Evolutionary conservation across 1,284 basidiomycete genomes (phyloP).

Genomic region (Ceratorhiza oryzae-sativae): DNA sequence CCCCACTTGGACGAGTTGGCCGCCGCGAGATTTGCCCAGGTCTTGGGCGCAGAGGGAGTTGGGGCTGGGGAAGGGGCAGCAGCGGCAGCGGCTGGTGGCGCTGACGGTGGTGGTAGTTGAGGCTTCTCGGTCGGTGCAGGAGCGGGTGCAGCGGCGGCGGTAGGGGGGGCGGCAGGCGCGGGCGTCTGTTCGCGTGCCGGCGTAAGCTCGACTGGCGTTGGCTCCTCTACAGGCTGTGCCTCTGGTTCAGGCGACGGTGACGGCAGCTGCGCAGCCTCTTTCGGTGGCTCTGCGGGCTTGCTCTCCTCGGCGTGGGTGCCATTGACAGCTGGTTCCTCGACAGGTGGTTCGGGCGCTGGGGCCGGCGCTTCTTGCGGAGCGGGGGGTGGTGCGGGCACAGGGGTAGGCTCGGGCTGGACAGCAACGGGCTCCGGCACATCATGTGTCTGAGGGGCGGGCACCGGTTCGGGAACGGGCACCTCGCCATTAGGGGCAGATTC

Average conservation of each 20-base stretch:
- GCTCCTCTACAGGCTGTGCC: slow-evolving; percentile 45
- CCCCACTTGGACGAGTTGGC: slow-evolving; percentile 82
- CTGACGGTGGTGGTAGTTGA: slow-evolving; percentile 48
- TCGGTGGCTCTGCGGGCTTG: slow-evolving; percentile 28
- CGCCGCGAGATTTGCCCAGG: slow-evolving; percentile 92
- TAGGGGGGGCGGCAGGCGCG: slow-evolving; percentile 51
- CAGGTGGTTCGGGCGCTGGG: slow-evolving; percentile 44
- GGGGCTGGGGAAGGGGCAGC: slow-evolving; percentile 55
- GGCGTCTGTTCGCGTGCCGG: slow-evolving; percentile 46
- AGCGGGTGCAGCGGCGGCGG: slow-evolving; percentile 44
- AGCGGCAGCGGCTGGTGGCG: slow-evolving; percentile 49
- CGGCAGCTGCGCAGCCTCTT: slow-evolving; percentile 41
- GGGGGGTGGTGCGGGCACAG: slow-evolving; percentile 51
- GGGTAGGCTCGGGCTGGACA: slow-evolving; percentile 46
- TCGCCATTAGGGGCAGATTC: slow-evolving; percentile 39
- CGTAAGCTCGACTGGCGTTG: slow-evolving; percentile 43
- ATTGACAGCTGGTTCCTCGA: slow-evolving; percentile 42
- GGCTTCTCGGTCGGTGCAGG: slow-evolving; percentile 48
- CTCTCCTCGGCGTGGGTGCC: slow-evolving; percentile 32
- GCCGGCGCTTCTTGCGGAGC: slow-evolving; percentile 47
- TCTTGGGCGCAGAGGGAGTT: slow-evolving; percentile 69
- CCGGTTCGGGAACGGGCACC: slow-evolving; percentile 44
- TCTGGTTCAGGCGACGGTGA: slow-evolving; percentile 47
- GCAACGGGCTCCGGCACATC: slow-evolving; percentile 45
- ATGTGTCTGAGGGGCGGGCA: slow-evolving; percentile 44